Conservation (phyloP, 495 filamentous ascomycete species). For the Podospora fimiseda region DNA sequence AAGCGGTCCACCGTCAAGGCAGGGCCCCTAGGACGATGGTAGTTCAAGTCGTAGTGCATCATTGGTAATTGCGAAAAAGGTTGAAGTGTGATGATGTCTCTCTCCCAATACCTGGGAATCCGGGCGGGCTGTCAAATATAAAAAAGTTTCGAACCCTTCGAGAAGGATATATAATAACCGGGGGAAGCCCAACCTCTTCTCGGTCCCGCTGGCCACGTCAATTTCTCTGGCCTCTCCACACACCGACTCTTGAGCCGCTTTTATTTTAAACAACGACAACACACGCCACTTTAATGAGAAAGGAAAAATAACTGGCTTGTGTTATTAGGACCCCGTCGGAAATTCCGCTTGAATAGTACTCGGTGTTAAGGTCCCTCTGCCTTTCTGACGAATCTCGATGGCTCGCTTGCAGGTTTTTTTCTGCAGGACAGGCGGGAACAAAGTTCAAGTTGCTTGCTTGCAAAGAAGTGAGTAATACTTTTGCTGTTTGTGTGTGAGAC, state of each 20-base stretch:
- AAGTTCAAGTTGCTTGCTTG: slow-evolving; percentile 10
- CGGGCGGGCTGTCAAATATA: no score
- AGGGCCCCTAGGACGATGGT: slow-evolving; percentile 19
- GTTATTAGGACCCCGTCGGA: slow-evolving; percentile 16
- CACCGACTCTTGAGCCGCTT: slow-evolving; percentile 22
- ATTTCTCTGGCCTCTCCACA: slow-evolving; percentile 16
- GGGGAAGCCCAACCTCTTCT: slow-evolving; percentile 27
- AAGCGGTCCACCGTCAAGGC: slow-evolving; percentile 22
- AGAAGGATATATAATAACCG: slow-evolving; percentile 26
- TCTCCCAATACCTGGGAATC: no score
- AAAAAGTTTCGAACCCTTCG: slow-evolving; percentile 7
- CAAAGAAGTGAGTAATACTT: slow-evolving; percentile 4
- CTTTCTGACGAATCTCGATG: not conserved
- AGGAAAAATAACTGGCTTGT: slow-evolving; percentile 23
- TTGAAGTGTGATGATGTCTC: not conserved
- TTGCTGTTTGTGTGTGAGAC: not conserved
- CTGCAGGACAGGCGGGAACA: not conserved
- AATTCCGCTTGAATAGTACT: slow-evolving; percentile 10
- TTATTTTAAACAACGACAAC: no score
- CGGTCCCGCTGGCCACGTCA: slow-evolving; percentile 23
- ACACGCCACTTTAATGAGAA: slow-evolving; percentile 14
- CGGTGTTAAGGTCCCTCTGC: slow-evolving; percentile 2
- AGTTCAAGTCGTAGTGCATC: slow-evolving; percentile 20
- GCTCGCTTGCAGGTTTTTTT: slow-evolving; percentile 3
- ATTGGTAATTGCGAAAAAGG: not conserved